Evolutionary conservation across 768 basidiomycete species (phyloP), one percentile per base, ranked within the genome.

Genomic region (Phylloporus rhodoxanthus): DNA sequence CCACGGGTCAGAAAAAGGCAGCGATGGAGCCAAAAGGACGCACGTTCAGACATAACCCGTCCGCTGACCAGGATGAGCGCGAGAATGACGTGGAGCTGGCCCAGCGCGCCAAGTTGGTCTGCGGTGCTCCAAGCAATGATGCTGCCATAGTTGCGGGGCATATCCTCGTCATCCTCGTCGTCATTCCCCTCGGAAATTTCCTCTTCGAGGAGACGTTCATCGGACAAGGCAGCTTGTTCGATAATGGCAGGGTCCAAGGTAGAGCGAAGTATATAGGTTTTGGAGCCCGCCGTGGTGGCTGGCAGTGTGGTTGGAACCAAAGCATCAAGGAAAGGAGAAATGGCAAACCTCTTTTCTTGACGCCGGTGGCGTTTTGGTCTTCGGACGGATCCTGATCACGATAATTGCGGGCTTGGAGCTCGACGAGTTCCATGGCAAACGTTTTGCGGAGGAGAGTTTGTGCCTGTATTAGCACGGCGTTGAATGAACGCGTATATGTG

Each of bases 401-500:
- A 75, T 63, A 61, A 36, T 61, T 80, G 20, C 83, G 79, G 0
- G 80, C 71, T 40, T 81, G 79, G 5, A 96, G 76, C 62, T 91
- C 87, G 23, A 85, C 81, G 8, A 96, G 75, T 57, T 95, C 89
- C 81, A 93, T 82, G 2, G 87, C 91, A 56, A 95, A 86, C 0
- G 77, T 82, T 13, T 73, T 72, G 13, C 70, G 69, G 4, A 96
- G 71, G 7, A 79, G 79, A 5, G 63, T 63, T 51, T 95, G 90
- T 2, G 90, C 91, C 15, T 61, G 61, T 0, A 64, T 63, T 32
- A 91, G 77, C 20, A 94, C 80, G 0, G 61, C 55, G n/a, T 78
- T 79, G 69, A 93, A 94, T 0, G 75, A 57, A 39, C 84, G 75
- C 2, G 80, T 64, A 33, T 70, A 57, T 13, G 72, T 68, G 2